Conservation (phyloP, 306 rosid species). For the Quercus rubra region DNA sequence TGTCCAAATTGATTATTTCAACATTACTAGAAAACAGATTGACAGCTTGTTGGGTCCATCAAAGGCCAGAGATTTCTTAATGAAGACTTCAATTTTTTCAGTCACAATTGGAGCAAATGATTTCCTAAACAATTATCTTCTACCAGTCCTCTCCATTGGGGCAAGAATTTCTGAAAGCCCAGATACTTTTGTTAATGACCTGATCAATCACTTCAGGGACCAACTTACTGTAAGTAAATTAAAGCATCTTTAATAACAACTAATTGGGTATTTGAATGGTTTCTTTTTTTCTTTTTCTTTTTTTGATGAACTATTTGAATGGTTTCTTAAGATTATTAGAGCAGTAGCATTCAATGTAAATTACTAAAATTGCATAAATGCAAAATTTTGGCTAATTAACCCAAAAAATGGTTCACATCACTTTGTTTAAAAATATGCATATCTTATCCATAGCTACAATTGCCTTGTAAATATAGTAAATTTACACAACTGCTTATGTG, state of each 20-base stretch:
- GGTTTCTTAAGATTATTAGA: background rate
- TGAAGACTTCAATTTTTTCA: constrained; percentile 68
- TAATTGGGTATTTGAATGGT: background rate
- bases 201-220: constrained; percentile 61
- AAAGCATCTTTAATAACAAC: background rate
- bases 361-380: too few species aligned
- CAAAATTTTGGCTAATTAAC: too few species aligned
- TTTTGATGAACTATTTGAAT: too few species aligned
- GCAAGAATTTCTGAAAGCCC: constrained; percentile 81
- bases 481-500: too few species aligned
- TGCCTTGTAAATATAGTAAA: too few species aligned
- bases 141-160: constrained; percentile 81
- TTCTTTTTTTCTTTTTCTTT: too few species aligned
- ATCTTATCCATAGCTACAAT: too few species aligned
- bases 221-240: constrained; percentile 62
- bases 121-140: constrained; percentile 85
- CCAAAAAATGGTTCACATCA: too few species aligned
- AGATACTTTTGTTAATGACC: constrained; percentile 63
- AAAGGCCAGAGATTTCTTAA: constrained; percentile 55
- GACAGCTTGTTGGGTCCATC: constrained; percentile 60
- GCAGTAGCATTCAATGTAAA: too few species aligned
- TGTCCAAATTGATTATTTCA: constrained; percentile 79
- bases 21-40: constrained; percentile 66
- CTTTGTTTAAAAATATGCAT: too few species aligned
- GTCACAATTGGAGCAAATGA: constrained; percentile 82